Evolutionary conservation across 2,329 filamentous ascomycete genomes (phyloP).

Genomic region (Cercospora sp.): DNA sequence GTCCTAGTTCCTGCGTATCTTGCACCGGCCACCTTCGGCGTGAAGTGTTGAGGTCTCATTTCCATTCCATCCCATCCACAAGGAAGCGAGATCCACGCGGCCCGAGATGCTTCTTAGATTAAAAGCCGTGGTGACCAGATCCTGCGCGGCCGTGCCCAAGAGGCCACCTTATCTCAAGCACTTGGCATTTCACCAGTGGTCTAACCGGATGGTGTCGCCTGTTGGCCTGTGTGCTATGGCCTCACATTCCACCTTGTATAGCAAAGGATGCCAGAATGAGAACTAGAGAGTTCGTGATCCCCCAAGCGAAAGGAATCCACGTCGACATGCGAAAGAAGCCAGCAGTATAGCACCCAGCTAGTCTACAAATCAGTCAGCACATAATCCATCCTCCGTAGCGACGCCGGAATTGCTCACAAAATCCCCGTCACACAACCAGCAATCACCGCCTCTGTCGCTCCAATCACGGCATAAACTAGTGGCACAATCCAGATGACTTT

Average conservation of each 20-base stretch:
- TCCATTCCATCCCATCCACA: neutral
- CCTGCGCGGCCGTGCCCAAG: neutral
- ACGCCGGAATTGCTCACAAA: constrained; percentile 53
- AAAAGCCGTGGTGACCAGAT: neutral
- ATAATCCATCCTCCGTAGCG: too few relatives aligned
- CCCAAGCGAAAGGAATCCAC: constrained; percentile 91
- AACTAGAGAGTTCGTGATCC: constrained; percentile 76
- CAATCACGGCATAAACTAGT: constrained; percentile 67
- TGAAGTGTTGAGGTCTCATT: neutral
- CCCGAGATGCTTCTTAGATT: neutral
- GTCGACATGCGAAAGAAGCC: constrained; percentile 91
- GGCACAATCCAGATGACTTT: constrained; percentile 69
- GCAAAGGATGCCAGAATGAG: constrained; percentile 86
- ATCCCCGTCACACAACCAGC: constrained; percentile 79
- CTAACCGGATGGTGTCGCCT: neutral
- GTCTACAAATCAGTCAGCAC: constrained; percentile 46
- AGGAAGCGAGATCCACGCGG: neutral
- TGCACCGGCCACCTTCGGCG: neutral
- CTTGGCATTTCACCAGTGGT: neutral
- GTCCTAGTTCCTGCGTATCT: neutral
- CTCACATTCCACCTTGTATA: constrained; percentile 82
- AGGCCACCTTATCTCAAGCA: neutral
- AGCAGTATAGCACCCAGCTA: constrained; percentile 76
- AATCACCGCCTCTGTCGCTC: constrained; percentile 72
- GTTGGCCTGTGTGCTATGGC: neutral